Percentiles rank a stretch among this genome's conserved stretches.
phyloP scores from a whole-genome alignment of 2,329 filamentous ascomycete genomes.

The Aspergillus flavus region DNA sequence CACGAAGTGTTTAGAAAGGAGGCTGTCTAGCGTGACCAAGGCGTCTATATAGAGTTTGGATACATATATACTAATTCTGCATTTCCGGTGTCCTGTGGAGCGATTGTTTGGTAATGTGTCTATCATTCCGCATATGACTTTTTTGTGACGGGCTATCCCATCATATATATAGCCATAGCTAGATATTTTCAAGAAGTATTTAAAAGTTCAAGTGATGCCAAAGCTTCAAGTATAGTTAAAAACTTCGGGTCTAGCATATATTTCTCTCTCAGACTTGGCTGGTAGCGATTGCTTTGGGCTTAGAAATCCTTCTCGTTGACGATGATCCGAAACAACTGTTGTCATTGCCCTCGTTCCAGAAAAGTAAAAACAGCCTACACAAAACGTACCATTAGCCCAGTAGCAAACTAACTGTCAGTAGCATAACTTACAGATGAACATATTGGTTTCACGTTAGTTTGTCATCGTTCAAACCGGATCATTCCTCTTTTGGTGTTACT shows the following conservation, averaged over 20 bases:
- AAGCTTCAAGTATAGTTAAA: neutral
- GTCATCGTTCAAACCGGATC: neutral
- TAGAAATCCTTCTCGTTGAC: no score
- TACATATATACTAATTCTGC: neutral
- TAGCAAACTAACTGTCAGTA: neutral
- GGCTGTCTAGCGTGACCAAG: slow-evolving; percentile 7
- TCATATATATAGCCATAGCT: neutral
- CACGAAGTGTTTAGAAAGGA: slow-evolving; percentile 20
- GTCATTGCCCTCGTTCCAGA: neutral
- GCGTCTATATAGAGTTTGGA: slow-evolving; percentile 9
- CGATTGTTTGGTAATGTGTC: neutral
- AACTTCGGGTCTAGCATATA: neutral
- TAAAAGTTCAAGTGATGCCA: neutral
- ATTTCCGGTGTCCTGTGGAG: neutral
- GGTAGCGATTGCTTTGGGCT: neutral
- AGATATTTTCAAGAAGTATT: neutral
- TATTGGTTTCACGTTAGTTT: no score
- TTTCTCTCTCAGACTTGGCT: neutral
- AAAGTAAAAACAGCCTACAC: neutral
- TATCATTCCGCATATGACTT: neutral
- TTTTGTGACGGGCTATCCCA: neutral
- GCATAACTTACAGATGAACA: neutral
- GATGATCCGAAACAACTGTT: neutral
- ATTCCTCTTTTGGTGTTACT: neutral
- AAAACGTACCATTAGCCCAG: neutral